Evolutionary conservation across 805 yeast genomes (phyloP), one percentile per base, ranked within the genome.

Genomic region (Helenozyma baotianmanensis): DNA sequence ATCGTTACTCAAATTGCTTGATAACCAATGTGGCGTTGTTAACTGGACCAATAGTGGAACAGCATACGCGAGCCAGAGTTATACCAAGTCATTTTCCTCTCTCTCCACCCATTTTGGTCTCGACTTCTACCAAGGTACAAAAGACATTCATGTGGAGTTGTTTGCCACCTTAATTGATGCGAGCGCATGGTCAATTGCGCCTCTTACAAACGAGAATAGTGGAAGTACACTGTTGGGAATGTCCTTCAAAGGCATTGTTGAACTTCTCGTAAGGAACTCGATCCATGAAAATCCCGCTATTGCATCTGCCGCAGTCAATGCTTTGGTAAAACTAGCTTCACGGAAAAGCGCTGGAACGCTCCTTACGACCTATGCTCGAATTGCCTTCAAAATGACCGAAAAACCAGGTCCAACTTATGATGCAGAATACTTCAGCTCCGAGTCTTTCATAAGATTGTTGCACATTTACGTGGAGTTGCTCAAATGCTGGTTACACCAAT

Each of bases 331-430:
- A 15, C 54, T 90, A 15, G 87, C 94, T 1, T 64, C 80, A 1
- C 76, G 75, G 30, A 77, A 72, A 39, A 82, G 82, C 42, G 82
- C 95, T 0, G 76, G 80, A 29, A 70, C 76, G 2, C 63, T 89
- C 25, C 72, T 88, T 25, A 80, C 85, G 1, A 72, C 78, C 15
- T 87, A 80, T 63, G 85, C 95, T 1, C 79, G 83, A 45, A 76
- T 76, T 38, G 85, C 95, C 1, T 86, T 89, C 56, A 79, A 78
- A 44, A 76, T 84, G 39, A 85, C 80, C 42, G 96, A 87, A 38
- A 78, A 77, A 41, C 79, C 85, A 7, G 68, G 67, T 6, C 67
- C 68, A 14, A 48, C 52, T n/a, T 72, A 76, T 47, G 74, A 79
- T 32, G 63, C 76, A 16, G 74, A 77, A 2, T 78, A 76, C 47